phyloP scores from a whole-genome alignment of 306 rosid species.

The Albizia julibrissin region DNA sequence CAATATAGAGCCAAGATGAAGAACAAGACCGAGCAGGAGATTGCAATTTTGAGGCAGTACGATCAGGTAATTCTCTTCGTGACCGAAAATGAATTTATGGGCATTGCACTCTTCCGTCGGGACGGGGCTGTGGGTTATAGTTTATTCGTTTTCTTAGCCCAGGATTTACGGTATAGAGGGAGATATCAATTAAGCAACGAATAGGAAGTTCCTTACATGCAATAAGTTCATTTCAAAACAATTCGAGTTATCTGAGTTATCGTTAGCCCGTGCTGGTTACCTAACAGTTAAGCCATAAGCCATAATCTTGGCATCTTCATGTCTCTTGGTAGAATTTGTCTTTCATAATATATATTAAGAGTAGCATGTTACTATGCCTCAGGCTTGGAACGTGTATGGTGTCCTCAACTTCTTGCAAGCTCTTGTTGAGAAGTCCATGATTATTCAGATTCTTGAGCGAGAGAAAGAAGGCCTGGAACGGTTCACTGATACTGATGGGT shows the following conservation, averaged over 20 bases:
- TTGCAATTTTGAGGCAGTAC: conserved; percentile 68
- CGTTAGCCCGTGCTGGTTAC: background rate
- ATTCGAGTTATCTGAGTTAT: background rate
- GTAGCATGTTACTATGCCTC: background rate
- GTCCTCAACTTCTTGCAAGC: conserved; percentile 97
- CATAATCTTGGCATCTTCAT: background rate
- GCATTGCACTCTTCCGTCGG: background rate
- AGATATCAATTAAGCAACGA: background rate
- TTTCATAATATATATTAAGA: background rate
- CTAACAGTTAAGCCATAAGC: background rate
- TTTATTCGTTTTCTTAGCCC: background rate
- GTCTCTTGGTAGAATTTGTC: background rate
- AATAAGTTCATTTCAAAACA: background rate
- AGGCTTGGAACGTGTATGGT: conserved; percentile 98
- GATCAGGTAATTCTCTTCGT: conserved; percentile 66
- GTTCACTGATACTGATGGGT: conserved; percentile 89
- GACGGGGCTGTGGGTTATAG: background rate
- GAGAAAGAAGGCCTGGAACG: conserved; percentile 94
- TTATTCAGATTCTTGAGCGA: conserved; percentile 85
- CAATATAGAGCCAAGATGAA: conserved; percentile 96
- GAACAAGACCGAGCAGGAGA: conserved; percentile 85
- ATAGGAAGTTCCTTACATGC: background rate
- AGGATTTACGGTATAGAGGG: background rate
- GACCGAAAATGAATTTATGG: background rate
- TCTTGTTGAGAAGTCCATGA: conserved; percentile 83